A percentile compares a stretch with the other conserved stretches of the same genome.
Evolutionary conservation across 2,329 filamentous ascomycete species (phyloP).

Genomic region (Chaetoscypha palmicola): DNA sequence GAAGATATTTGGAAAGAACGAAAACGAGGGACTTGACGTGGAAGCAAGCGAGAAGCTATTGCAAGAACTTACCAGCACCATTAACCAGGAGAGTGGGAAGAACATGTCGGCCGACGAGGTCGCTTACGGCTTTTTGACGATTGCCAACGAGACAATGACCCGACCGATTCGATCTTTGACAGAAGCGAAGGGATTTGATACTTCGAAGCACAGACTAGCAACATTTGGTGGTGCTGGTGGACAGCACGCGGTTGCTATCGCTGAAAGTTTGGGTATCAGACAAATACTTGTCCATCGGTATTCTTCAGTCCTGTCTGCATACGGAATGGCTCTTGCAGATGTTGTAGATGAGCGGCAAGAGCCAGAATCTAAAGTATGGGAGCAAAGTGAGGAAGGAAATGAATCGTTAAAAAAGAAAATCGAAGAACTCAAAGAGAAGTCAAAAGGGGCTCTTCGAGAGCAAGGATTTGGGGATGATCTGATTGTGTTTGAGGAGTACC

Average conservation of each 20-base stretch:
- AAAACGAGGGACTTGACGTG: conserved; percentile 70
- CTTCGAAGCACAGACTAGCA: conserved; percentile 75
- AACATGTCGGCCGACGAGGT: conserved; percentile 58
- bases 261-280: conserved; percentile 70
- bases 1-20: conserved; percentile 87
- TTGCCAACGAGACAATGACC: conserved; percentile 86
- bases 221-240: conserved; percentile 88
- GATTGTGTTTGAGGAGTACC: conserved; percentile 82
- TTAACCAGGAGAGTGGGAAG: conserved; percentile 62
- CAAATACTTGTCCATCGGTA: conserved; percentile 82
- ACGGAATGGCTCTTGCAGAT: conserved; percentile 86
- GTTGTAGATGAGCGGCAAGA: conserved; percentile 86
- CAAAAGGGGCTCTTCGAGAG: conserved; percentile 56
- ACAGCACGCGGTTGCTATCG: conserved; percentile 83
- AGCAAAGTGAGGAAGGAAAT: conserved; percentile 49
- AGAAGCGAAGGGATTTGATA: conserved; percentile 84
- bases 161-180: conserved; percentile 82
- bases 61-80: conserved; percentile 64
- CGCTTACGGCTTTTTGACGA: conserved; percentile 65
- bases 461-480: conserved; percentile 73
- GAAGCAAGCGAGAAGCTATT: conserved; percentile 71
- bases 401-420: conserved; percentile 65
- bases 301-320: conserved; percentile 80
- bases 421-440: conserved; percentile 71
- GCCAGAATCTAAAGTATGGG: conserved; percentile 57